Evolutionary conservation across 768 basidiomycete species (phyloP).

Genomic region (Suillus paluster): DNA sequence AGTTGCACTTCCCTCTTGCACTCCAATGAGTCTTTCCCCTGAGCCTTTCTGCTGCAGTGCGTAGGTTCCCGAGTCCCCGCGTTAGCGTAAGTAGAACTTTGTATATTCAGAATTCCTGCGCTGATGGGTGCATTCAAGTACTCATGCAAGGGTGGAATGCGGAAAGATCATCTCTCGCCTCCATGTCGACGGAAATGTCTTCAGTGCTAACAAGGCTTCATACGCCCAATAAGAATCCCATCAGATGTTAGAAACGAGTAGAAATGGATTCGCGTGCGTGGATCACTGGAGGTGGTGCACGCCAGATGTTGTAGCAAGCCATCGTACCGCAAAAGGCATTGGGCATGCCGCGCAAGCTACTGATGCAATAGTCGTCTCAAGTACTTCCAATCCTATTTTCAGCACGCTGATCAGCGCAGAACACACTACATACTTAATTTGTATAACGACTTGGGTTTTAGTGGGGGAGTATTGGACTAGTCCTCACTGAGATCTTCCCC

Average conservation of each 20-base stretch:
- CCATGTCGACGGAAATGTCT: neutral
- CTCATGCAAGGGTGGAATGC: neutral
- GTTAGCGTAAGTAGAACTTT: neutral
- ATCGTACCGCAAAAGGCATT: slow-evolving; percentile 12
- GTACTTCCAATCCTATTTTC: neutral
- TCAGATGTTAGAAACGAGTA: slow-evolving; percentile 12
- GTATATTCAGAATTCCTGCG: neutral
- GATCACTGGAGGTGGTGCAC: slow-evolving; percentile 5
- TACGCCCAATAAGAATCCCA: slow-evolving; percentile 8
- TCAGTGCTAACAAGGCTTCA: neutral
- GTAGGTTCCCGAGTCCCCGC: neutral
- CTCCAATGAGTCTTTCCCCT: neutral
- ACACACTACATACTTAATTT: slow-evolving; percentile 6
- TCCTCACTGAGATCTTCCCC: slow-evolving; percentile 8
- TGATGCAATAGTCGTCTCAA: slow-evolving; percentile 1
- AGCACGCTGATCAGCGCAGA: neutral
- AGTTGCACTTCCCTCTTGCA: neutral
- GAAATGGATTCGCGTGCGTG: slow-evolving; percentile 12
- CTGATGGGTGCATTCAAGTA: neutral
- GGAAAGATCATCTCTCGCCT: neutral
- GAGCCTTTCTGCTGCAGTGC: neutral
- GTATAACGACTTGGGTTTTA: neutral
- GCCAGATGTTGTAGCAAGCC: slow-evolving; percentile 10
- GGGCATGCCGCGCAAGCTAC: slow-evolving; percentile 3
- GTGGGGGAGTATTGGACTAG: neutral